Conservation (phyloP, 345 rosid species). For the Eucalyptus microcorys region DNA sequence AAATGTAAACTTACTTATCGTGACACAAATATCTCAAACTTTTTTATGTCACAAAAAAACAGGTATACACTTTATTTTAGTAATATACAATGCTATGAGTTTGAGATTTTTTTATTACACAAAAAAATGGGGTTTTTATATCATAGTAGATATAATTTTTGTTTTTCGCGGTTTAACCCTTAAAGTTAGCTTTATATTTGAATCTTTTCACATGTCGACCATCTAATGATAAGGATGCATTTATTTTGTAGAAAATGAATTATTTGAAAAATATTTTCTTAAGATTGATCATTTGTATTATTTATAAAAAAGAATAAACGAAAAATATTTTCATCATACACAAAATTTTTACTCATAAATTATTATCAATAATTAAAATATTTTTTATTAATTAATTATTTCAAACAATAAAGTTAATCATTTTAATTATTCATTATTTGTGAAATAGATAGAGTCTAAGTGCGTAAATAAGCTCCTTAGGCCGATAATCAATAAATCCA, state of each 20-base stretch:
- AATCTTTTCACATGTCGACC: neutral
- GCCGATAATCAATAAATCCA: neutral
- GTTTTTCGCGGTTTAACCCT: neutral
- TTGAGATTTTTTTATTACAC: neutral
- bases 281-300: no score
- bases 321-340: neutral
- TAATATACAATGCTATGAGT: neutral
- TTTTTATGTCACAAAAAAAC: no score
- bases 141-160: no score
- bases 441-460: no score
- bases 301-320: no score
- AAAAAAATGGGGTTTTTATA: no score
- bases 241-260: no score
- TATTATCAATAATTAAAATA: no score
- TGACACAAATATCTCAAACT: neutral
- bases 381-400: no score
- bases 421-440: neutral
- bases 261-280: no score
- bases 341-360: no score
- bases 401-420: rapidly evolving
- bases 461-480: neutral
- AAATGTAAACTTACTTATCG: neutral
- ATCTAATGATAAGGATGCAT: neutral
- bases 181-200: neutral
- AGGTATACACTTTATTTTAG: rapidly evolving